Percentiles rank a stretch among this genome's conserved stretches.
Evolutionary conservation across 2,329 filamentous ascomycete genomes (phyloP).

Genomic region (Phymatotrichopsis omnivora): DNA sequence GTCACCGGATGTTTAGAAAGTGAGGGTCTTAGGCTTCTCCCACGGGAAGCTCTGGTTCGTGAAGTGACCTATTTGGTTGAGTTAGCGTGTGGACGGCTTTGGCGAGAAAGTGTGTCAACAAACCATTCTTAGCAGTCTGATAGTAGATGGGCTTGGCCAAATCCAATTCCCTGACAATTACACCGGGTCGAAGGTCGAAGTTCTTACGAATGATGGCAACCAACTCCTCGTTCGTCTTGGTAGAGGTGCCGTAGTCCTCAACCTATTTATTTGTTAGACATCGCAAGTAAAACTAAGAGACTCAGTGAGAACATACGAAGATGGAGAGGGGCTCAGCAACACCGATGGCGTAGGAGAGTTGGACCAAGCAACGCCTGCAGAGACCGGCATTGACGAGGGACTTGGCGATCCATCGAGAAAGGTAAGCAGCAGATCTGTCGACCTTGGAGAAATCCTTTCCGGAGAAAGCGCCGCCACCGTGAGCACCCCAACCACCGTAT

Average conservation of each 20-base stretch:
- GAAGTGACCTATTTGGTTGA: conserved; percentile 53
- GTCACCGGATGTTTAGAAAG: conserved; percentile 55
- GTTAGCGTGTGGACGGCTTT: not conserved
- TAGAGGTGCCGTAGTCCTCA: conserved; percentile 91
- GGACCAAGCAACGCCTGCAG: conserved; percentile 84
- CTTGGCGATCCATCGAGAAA: conserved; percentile 98
- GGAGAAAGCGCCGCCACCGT: conserved; percentile 99
- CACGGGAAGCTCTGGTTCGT: conserved; percentile 96
- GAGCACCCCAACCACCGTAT: conserved; percentile 98
- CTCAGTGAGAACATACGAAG: conserved; percentile 46
- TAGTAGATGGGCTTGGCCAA: conserved; percentile 94
- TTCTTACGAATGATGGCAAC: conserved; percentile 90
- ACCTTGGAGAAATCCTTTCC: conserved; percentile 99
- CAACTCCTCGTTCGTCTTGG: conserved; percentile 81
- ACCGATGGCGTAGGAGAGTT: conserved; percentile 99
- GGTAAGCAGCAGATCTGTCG: conserved; percentile 94
- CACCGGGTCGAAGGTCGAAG: conserved; percentile 96
- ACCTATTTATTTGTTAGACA: conserved; percentile 37
- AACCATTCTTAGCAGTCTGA: conserved; percentile 95
- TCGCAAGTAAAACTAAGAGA: not conserved
- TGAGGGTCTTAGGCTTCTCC: conserved; percentile 95
- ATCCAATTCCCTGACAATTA: conserved; percentile 96
- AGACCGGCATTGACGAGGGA: conserved; percentile 84
- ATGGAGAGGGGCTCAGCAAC: conserved; percentile 95
- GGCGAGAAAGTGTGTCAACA: not conserved